A percentile compares a stretch with the other conserved stretches of the same genome.
Conservation (phyloP, 2,329 filamentous ascomycete species). For the Balansia obtecta region DNA sequence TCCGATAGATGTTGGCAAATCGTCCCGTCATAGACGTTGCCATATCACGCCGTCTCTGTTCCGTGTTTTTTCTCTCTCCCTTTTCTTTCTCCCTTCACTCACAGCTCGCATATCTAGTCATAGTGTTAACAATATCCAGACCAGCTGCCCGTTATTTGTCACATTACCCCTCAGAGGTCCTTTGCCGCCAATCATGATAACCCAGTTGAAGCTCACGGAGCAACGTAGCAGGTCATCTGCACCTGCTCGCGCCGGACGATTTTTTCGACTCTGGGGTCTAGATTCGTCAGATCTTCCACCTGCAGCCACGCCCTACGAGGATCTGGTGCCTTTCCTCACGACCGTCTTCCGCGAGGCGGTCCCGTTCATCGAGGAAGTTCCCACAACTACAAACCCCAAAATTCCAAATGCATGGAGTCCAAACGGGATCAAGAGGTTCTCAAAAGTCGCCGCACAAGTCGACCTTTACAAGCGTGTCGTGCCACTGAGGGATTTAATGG, state of each 20-base stretch:
- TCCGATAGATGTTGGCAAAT: neutral
- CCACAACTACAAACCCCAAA: conserved; percentile 12
- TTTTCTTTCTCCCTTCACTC: neutral
- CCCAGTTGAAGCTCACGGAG: conserved; percentile 7
- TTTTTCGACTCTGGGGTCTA: conserved; percentile 43
- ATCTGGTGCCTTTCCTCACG: conserved; percentile 38
- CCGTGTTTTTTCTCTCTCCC: too few relatives aligned
- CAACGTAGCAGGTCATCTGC: neutral
- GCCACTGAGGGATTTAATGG: conserved; percentile 28
- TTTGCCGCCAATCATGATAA: neutral
- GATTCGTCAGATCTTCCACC: conserved; percentile 33
- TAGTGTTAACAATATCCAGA: neutral
- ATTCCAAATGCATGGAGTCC: conserved; percentile 34
- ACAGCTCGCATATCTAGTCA: too few relatives aligned
- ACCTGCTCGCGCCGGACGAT: conserved; percentile 27
- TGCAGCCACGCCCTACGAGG: conserved; percentile 23
- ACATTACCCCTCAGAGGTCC: neutral
- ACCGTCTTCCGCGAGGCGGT: conserved; percentile 45
- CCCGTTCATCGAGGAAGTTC: conserved; percentile 43
- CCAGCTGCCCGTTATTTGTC: neutral
- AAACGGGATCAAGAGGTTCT: conserved; percentile 35
- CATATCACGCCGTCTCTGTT: neutral
- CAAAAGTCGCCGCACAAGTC: conserved; percentile 37
- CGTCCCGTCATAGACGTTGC: neutral
- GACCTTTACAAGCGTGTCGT: conserved; percentile 41